phyloP scores from a whole-genome alignment of 2,329 filamentous ascomycete species.

The Coniochaeta prunicola region DNA sequence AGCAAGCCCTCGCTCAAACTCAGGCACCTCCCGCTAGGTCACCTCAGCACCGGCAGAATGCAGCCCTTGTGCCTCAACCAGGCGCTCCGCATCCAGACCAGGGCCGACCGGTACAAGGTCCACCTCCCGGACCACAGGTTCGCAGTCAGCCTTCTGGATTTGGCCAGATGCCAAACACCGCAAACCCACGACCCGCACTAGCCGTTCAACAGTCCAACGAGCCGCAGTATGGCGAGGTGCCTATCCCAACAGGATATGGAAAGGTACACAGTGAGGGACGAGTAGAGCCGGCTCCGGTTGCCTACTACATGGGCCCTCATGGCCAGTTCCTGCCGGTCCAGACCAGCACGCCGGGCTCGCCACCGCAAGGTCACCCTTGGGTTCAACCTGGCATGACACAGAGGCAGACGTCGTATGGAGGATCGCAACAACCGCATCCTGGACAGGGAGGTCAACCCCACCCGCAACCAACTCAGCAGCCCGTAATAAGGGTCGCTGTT shows the following conservation, averaged over 20 bases:
- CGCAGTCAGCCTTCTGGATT: not conserved
- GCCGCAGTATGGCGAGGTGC: conserved; percentile 16
- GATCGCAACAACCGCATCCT: not conserved
- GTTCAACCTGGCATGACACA: conserved; percentile 1
- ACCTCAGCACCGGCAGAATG: conserved; percentile 8
- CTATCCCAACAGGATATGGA: conserved; percentile 17
- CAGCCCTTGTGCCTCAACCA: not conserved
- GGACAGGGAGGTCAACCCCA: not conserved
- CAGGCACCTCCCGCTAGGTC: conserved; percentile 1
- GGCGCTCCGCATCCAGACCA: not conserved
- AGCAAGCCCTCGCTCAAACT: conserved; percentile 2
- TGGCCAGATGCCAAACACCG: not conserved
- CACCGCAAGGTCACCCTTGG: conserved; percentile 4
- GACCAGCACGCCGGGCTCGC: not conserved
- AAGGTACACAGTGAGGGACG: conserved; percentile 15
- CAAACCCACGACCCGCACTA: not conserved
- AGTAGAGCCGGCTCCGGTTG: conserved; percentile 12
- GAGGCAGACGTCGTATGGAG: not conserved
- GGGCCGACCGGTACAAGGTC: not conserved
- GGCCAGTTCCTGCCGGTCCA: conserved; percentile 4
- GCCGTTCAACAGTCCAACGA: not conserved
- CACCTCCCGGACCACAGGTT: not conserved
- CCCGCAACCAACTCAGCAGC: not conserved
- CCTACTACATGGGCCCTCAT: conserved; percentile 11
- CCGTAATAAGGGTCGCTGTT: not conserved